A percentile compares a stretch with the other conserved stretches of the same genome.
phyloP scores from a whole-genome alignment of 2,329 filamentous ascomycete genomes.

The Pseudogymnoascus sp. region DNA sequence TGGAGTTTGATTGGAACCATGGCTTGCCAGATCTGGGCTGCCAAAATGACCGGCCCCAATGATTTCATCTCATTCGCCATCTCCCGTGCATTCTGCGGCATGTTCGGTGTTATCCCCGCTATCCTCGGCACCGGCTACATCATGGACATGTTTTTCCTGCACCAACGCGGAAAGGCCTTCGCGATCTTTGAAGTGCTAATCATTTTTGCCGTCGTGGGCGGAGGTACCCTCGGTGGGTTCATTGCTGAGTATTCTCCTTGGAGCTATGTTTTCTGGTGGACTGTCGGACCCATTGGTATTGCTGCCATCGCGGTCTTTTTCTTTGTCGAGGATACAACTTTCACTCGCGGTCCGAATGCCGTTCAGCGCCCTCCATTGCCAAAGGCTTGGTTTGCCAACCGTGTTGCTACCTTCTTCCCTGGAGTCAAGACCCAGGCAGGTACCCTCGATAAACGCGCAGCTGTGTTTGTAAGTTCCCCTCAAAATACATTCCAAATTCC shows the following conservation, averaged over 20 bases:
- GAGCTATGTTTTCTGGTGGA: slow-evolving; percentile 37
- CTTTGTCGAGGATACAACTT: slow-evolving; percentile 35
- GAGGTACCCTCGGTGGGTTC: slow-evolving; percentile 34
- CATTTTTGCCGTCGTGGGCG: slow-evolving; percentile 31
- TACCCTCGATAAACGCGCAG: not conserved
- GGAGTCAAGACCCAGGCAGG: slow-evolving; percentile 13
- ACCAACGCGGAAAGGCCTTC: slow-evolving; percentile 35
- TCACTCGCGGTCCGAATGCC: slow-evolving; percentile 22
- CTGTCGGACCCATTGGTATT: slow-evolving; percentile 30
- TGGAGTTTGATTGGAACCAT: slow-evolving; percentile 32
- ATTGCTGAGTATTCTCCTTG: slow-evolving; percentile 31
- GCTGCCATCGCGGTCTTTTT: slow-evolving; percentile 30
- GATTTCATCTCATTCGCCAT: slow-evolving; percentile 33
- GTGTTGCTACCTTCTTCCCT: slow-evolving; percentile 28
- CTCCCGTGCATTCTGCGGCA: slow-evolving; percentile 33
- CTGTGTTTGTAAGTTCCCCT: not conserved
- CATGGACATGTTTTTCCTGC: slow-evolving; percentile 37
- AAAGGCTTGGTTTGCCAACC: slow-evolving; percentile 21
- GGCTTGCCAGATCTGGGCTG: slow-evolving; percentile 32
- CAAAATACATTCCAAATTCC: not conserved
- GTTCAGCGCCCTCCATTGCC: slow-evolving; percentile 16
- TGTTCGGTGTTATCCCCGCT: slow-evolving; percentile 33
- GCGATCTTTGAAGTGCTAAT: slow-evolving; percentile 31
- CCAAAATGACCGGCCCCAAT: slow-evolving; percentile 29
- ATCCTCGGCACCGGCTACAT: slow-evolving; percentile 34